phyloP scores from a whole-genome alignment of 2,329 filamentous ascomycete genomes.

The Pseudonectria foliicola region DNA sequence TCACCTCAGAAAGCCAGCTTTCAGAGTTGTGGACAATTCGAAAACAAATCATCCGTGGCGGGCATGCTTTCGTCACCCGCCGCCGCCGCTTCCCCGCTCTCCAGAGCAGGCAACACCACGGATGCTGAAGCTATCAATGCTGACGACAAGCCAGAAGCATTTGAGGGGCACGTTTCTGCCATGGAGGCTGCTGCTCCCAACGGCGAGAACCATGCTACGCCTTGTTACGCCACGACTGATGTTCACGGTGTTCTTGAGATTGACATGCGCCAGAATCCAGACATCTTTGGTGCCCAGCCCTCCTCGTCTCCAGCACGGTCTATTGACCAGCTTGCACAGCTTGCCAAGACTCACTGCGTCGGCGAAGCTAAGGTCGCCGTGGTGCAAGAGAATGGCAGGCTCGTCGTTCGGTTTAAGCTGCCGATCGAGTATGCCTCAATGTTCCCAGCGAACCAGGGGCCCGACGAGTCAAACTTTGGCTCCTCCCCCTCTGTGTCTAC shows the following conservation, averaged over 20 bases:
- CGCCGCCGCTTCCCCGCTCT: background rate
- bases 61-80: slow-evolving; percentile 3
- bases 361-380: slow-evolving; percentile 26
- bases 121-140: background rate
- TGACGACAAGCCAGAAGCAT: background rate
- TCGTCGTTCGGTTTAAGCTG: slow-evolving; percentile 33
- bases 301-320: slow-evolving; percentile 10
- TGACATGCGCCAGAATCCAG: slow-evolving; percentile 28
- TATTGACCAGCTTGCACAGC: slow-evolving; percentile 19
- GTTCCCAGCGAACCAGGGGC: slow-evolving; percentile 24
- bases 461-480: slow-evolving; percentile 20
- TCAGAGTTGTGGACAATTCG: slow-evolving; percentile 13
- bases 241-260: slow-evolving; percentile 24
- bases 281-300: slow-evolving; percentile 26
- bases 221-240: slow-evolving; percentile 1
- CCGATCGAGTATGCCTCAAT: slow-evolving; percentile 23
- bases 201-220: background rate
- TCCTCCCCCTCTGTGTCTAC: slow-evolving; percentile 17
- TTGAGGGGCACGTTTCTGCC: background rate
- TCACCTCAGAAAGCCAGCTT: slow-evolving; percentile 23
- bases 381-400: slow-evolving; percentile 21
- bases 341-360: slow-evolving; percentile 20
- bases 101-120: background rate
- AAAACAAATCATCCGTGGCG: slow-evolving; percentile 7
- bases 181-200: background rate